Evolutionary conservation across 371 early-diverging fungal species (phyloP), one percentile per base, ranked within the genome.

Genomic region (Haplosporangium sp.): DNA sequence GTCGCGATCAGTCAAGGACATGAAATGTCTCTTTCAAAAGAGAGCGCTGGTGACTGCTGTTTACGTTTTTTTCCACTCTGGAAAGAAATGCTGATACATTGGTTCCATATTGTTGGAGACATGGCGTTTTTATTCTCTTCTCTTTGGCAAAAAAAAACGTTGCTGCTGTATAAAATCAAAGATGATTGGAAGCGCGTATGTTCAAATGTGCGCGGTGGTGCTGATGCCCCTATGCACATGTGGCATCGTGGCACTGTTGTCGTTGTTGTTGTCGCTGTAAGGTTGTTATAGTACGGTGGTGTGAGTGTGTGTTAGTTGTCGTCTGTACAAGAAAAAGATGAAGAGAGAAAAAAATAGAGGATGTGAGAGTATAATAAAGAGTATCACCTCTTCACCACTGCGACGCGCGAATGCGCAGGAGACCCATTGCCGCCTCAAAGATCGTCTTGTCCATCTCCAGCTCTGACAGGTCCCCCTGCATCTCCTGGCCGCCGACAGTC

Each of bases 341-440:
- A 23, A 55, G 48, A 38, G 38, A 40, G 50, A 18, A 57, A 48
- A 36, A 29, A 29, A 29, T 29, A 29, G 29, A 29, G 1, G 4
- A 29, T 37, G 48, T 37, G 55, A 51, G 42, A 29, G 21, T 12
- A 21, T 21, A 59, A 20, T 36, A 23, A 53, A n/a, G 60, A 46
- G 50, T 45, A 40, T 14, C 42, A n/a, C 5, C n/a, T 43, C 10
- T 20, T 69, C 56, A 65, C 75, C 70, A 75, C 16, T 66, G 76
- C 11, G 76, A 64, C 2, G 66, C 41, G 18, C 67, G 70, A 41
- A 75, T 69, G 23, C 55, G 53, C 4, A 75, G 50, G 12, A 75
- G 70, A 12, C 70, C 67, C 43, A 75, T 52, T 11, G 76, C 76
- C 4, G 76, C 76, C 14, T 75, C 76, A 41, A 61, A 62, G 21